Evolutionary conservation across 192 early-diverging fungal genomes (phyloP).

Genomic region (Coemansia sp.): DNA sequence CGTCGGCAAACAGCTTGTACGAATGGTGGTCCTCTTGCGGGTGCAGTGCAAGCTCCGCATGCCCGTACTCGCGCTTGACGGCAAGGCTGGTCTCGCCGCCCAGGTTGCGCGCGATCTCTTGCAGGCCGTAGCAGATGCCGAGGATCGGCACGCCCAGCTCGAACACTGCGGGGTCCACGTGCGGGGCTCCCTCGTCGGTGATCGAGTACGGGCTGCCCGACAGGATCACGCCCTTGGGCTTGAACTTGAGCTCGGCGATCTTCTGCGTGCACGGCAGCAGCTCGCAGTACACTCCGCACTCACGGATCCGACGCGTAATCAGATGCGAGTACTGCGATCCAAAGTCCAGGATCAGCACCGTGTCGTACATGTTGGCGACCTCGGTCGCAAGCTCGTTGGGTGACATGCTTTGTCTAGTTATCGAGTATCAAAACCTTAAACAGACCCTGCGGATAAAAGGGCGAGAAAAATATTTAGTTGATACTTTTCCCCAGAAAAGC

Average conservation of each 20-base stretch:
- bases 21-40: constrained; percentile 64
- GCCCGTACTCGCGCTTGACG: constrained; percentile 95
- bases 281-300: constrained; percentile 98
- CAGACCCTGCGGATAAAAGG: no score
- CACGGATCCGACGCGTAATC: constrained; percentile 92
- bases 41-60: constrained; percentile 72
- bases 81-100: constrained; percentile 71
- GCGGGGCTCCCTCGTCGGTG: constrained; percentile 90
- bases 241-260: constrained; percentile 89
- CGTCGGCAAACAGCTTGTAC: constrained; percentile 67
- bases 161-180: constrained; percentile 90
- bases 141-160: constrained; percentile 86
- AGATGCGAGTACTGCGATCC: constrained; percentile 99
- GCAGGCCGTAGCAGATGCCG: constrained; percentile 98
- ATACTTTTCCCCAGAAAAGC: neutral
- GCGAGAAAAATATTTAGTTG: neutral
- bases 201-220: constrained; percentile 98
- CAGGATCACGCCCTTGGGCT: constrained; percentile 93
- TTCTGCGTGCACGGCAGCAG: constrained; percentile 95
- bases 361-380: constrained; percentile 86
- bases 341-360: constrained; percentile 98
- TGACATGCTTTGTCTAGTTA: neutral
- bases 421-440: neutral
- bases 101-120: constrained; percentile 89
- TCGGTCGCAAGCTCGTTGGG: constrained; percentile 46